phyloP scores from a whole-genome alignment of 2,329 filamentous ascomycete species.

The Apiospora koreana region DNA sequence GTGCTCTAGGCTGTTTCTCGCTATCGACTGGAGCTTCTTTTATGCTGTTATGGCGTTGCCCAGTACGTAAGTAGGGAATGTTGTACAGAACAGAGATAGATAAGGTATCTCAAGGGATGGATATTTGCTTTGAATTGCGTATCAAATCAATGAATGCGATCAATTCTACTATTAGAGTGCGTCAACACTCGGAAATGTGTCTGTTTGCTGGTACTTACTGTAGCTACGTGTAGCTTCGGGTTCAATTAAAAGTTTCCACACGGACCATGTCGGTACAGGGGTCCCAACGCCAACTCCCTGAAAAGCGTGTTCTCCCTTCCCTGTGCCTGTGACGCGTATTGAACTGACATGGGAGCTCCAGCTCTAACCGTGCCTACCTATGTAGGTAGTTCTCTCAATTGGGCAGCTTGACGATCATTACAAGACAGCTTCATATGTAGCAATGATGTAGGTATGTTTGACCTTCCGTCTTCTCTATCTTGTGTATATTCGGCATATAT shows the following conservation, averaged over 20 bases:
- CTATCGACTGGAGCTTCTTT: neutral
- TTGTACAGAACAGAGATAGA: neutral
- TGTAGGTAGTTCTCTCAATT: neutral
- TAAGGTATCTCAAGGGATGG: neutral
- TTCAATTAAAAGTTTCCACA: neutral
- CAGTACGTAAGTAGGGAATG: neutral
- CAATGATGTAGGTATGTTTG: too few relatives aligned
- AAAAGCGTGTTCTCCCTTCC: neutral
- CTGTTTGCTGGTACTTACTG: neutral
- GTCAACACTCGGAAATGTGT: neutral
- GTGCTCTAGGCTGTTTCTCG: neutral
- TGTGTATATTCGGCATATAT: too few relatives aligned
- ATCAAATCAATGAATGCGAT: constrained; percentile 3
- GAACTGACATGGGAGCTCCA: neutral
- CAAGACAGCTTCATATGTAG: neutral
- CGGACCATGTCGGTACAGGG: neutral
- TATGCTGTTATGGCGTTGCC: neutral
- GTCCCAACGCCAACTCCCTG: neutral
- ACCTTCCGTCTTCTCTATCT: too few relatives aligned
- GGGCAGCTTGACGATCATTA: neutral
- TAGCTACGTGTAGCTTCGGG: neutral
- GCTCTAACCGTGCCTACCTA: neutral
- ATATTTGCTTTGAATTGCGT: neutral
- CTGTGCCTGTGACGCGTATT: neutral
- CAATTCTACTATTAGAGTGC: neutral